Evolutionary conservation across 768 basidiomycete genomes (phyloP), one percentile per base, ranked within the genome.

Genomic region (Punctularia strigosozonata): DNA sequence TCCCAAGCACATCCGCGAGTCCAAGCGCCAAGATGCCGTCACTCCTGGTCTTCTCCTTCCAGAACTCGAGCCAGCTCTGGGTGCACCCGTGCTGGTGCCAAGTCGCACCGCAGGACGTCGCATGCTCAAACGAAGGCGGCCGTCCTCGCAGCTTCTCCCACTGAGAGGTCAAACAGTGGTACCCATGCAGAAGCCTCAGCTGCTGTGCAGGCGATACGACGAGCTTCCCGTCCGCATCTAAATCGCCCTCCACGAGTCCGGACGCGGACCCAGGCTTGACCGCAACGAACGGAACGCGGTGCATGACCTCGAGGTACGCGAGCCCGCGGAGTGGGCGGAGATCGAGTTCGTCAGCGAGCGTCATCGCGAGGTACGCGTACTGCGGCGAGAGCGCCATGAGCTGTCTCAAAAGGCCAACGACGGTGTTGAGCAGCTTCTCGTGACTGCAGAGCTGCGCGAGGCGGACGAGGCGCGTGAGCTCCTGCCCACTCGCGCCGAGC

Each of bases 261-360:
- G 56, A 63, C 10, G 43, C 42, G 25, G 33, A 17, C 47, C 39
- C 25, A 38, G 46, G n/a, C 46, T 42, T 19, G 39, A 46, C 31
- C 45, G 38, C 47, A 48, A 60, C 35, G 19, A 72, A 68, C 24
- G 61, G 56, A 2, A 68, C 69, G 46, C 72, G 77, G 48, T 75
- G 75, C 70, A 84, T 75, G n/a, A 82, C 74, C 53, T 79, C 77
- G 39, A 81, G 62, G 56, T 84, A 85, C 28, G 78, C 80, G 1
- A 67, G 62, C 22, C 82, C 80, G 25, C 73, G 66, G 28, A 85
- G 60, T 1, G 63, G 57, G 25, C 71, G 64, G 36, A 85, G 60
- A 47, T 75, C 59, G 21, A 84, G 65, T 43, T 85, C 81, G 48
- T 85, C 81, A 3, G 78, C 73, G 18, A 85, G 68, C 5, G 69